Evolutionary conservation across 306 rosid genomes (phyloP), one percentile per base, ranked within the genome.

Genomic region (Prunus kanzakura): DNA sequence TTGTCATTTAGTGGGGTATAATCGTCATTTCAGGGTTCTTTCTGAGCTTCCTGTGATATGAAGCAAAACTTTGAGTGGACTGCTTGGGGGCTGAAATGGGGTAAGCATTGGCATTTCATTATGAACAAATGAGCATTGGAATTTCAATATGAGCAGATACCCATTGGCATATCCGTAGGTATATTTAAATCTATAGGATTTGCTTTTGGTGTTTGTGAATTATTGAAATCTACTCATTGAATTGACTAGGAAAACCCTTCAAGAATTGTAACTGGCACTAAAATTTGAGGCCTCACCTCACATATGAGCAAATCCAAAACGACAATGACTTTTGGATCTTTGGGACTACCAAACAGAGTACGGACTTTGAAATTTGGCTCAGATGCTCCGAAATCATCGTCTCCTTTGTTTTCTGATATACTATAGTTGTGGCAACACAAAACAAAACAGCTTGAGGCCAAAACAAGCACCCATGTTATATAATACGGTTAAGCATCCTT

Each of bases 361-460:
- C 1, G 49, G 82, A 72, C 82, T 74, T 75, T 54, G 52, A 51
- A 60, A 25, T 60, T 60, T 84, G 75, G 69, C 82, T 57, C 41
- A n/a, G 63, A 50, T 80, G 79, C 82, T 62, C 30, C 0, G 87
- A 30, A 23, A 72, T 67, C 79, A 78, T 70, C 91, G 87, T 29
- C 78, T 69, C 41, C 77, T 75, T 87, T 75, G 82, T 81, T 74
- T 78, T 16, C 81, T 60, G 45, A 81, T 43, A 54, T 75, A 81
- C 76, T 61, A 71, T 60, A 43, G 80, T 29, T 19, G 52, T 67
- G 54, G 61, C 69, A 72, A 72, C 80, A 46, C 49, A 84, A 69
- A 66, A 46, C 22, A 82, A 78, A 81, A 67, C 88, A 87, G 78
- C 77, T 74, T 62, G 62, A 6, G 52, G 80, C 51, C 93, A 86